These are phyloP conservation scores for Parafenestella ontariensis DNA, from an alignment of 2,329 filamentous ascomycete species.

Conservation along the genomic window DNA sequence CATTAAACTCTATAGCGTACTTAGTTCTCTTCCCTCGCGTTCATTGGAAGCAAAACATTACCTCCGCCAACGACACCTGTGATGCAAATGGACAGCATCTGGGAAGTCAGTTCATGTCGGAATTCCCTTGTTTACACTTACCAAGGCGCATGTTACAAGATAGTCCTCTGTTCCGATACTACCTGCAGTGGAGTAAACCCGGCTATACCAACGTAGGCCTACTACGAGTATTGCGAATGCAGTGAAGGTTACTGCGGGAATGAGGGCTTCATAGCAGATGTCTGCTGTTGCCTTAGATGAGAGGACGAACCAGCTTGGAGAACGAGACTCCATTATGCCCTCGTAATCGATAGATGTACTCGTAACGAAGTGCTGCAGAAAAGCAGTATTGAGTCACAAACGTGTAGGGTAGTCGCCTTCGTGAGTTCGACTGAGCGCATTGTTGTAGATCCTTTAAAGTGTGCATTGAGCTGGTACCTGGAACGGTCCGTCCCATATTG, in stretches of 20 bases:
- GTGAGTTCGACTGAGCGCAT: not conserved
- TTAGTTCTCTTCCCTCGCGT: not conserved
- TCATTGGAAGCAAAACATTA: conserved; percentile 4
- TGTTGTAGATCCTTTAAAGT: not conserved
- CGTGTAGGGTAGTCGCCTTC: not conserved
- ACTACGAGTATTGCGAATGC: conserved; percentile 32
- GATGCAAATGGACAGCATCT: conserved; percentile 38
- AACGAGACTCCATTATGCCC: conserved; percentile 19
- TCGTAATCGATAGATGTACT: not conserved
- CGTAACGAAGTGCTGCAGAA: not conserved
- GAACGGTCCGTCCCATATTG: not conserved
- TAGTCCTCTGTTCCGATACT: conserved; percentile 34
- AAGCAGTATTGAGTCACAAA: not conserved
- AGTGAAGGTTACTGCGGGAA: conserved; percentile 34
- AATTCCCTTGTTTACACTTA: conserved; percentile 13
- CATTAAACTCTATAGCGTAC: conserved; percentile 10
- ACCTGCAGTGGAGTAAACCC: conserved; percentile 19
- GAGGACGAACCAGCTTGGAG: conserved; percentile 34
- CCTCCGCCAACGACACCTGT: conserved; percentile 34
- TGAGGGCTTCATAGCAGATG: conserved; percentile 32
- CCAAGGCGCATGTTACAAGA: conserved; percentile 34
- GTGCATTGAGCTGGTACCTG: not conserved
- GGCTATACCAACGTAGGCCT: conserved; percentile 37
- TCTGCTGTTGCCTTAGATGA: conserved; percentile 28
- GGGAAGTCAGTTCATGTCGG: conserved; percentile 1